Base-by-base conservation (phyloP, 2,329 filamentous ascomycete genomes). In the Scedosporium aurantiacum region DNA sequence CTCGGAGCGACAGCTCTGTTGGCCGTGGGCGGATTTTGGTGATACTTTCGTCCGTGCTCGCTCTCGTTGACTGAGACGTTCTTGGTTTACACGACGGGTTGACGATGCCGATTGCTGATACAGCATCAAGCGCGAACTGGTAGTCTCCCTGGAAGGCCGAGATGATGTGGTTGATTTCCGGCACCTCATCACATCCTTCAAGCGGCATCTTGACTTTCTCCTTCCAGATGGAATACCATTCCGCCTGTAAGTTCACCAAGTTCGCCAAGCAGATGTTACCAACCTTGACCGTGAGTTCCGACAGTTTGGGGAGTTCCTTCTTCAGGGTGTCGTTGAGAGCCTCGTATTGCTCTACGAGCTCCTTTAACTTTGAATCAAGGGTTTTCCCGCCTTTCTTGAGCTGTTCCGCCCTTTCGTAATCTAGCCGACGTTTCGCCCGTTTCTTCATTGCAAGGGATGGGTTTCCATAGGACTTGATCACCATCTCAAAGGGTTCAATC, bases 291-390 rank as follows among this genome's bases (percentile, higher is more conserved):
- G 93, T 97, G 65, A 94, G 76, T 6, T 78, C 75, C 59, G 94
- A 96, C 16, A 99, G 81, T 70, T 87, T 87, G 1, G 93, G 93
- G 56, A 99, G 80, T 71, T 97, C 93, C 66, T 93, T 88, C 74
- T 96, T 97, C 63, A 97, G 79, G 0, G 93, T 91, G 64, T 96
- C 90, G 70, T 97, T 97, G 63, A 99, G 79, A 6, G 91, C 91
- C 47, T 90, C 83, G 72, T 96, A 99, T 70, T 95, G 88, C 68
- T 96, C 91, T 21, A 91, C 90, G 45, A 89, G 84, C 67, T 96
- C 91, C 16, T 83, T 79, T 3, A 92, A 87, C 71, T 93, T 94
- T 68, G 91, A 88, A 71, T 97, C 93, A 12, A 91, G 80, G 67
- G 90, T 95, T 73, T 95, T 92, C 64, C 91, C 90, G 40, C 84